Evolutionary conservation across 306 rosid species (phyloP).

Genomic region (Acacia melanoxylon): DNA sequence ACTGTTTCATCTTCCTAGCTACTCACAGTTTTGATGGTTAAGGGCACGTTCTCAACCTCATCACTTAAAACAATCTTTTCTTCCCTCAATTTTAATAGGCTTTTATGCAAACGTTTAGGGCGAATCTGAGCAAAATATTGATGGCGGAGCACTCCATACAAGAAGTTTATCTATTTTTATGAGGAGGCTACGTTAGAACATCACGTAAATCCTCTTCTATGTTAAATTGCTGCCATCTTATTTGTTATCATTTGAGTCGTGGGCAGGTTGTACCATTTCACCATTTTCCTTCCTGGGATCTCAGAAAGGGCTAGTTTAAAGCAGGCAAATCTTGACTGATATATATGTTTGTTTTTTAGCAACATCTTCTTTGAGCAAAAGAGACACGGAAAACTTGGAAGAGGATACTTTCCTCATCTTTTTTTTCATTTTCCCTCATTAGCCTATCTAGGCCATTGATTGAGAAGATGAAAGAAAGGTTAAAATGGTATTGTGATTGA

Average conservation of each 20-base stretch:
- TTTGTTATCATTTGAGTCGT: background rate
- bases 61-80: slow-evolving; percentile 17
- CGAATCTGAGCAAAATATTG: slow-evolving; percentile 28
- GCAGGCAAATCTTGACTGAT: background rate
- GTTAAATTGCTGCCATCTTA: background rate
- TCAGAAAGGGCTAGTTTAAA: background rate
- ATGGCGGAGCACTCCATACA: slow-evolving; percentile 13
- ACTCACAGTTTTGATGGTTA: slow-evolving; percentile 35
- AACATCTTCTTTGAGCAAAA: background rate
- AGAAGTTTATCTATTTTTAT: background rate
- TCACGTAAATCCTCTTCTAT: background rate
- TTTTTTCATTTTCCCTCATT: too few relatives aligned
- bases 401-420: too few relatives aligned
- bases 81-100: slow-evolving; percentile 12
- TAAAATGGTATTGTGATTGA: too few relatives aligned
- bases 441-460: too few relatives aligned
- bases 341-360: background rate
- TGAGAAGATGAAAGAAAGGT: too few relatives aligned
- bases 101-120: slow-evolving; percentile 27
- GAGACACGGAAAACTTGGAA: background rate
- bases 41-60: slow-evolving; percentile 28
- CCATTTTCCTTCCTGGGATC: background rate
- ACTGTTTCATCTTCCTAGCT: slow-evolving; percentile 19
- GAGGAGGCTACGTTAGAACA: background rate
- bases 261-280: background rate